phyloP scores from a whole-genome alignment of 208 protist genomes.

The Trypanosoma vivax region DNA sequence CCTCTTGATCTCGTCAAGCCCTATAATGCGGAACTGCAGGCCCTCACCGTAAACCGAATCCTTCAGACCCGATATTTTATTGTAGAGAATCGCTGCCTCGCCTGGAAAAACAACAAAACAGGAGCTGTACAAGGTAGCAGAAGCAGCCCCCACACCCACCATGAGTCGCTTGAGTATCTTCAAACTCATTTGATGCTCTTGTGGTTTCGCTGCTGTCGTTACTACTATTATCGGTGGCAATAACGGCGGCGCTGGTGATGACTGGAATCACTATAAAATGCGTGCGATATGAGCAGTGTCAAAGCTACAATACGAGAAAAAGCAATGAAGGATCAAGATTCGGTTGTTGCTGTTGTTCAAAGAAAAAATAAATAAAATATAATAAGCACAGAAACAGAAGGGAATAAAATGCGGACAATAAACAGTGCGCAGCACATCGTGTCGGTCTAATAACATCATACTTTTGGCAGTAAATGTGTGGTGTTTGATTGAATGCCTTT shows the following conservation, averaged over 20 bases:
- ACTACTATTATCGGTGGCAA: too few relatives aligned
- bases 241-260: too few relatives aligned
- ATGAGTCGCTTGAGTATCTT: slow-evolving; percentile 60
- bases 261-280: too few relatives aligned
- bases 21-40: slow-evolving; percentile 88
- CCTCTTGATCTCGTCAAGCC: slow-evolving; percentile 93
- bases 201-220: too few relatives aligned
- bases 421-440: too few relatives aligned
- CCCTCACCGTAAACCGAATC: slow-evolving; percentile 87
- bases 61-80: slow-evolving; percentile 86
- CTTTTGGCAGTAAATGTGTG: too few relatives aligned
- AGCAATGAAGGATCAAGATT: too few relatives aligned
- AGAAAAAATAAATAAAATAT: not conserved
- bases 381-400: not conserved
- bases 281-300: too few relatives aligned
- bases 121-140: slow-evolving; percentile 80
- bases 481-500: not conserved
- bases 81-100: slow-evolving; percentile 88
- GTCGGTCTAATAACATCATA: too few relatives aligned
- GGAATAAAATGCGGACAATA: too few relatives aligned
- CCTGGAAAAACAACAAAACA: slow-evolving; percentile 90
- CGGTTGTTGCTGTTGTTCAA: not conserved
- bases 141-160: slow-evolving; percentile 52
- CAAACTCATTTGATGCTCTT: slow-evolving; percentile 27
- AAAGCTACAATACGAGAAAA: too few relatives aligned